Base-by-base conservation (phyloP, 441 rosid species). In the Mallotus repandus region DNA sequence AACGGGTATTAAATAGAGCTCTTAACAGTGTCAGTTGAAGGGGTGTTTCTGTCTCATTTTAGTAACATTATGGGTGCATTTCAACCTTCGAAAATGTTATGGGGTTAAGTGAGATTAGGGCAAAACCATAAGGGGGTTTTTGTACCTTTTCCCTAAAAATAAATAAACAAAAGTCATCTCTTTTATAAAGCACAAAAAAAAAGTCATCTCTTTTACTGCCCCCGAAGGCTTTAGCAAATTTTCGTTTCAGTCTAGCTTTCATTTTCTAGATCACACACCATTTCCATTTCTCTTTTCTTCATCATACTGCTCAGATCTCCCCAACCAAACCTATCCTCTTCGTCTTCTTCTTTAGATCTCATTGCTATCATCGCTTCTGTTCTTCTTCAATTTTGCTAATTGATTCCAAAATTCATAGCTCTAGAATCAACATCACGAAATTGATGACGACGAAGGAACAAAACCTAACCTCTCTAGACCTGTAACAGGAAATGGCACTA, bases 401-500 rank as follows among this genome's bases (percentile, higher is more conserved):
- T 9, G 58, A 60, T 60, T 60, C 59, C n/a, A 45, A 0, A 70
- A 46, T 70, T 70, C 7, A 3, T 3, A n/a, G 73, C 57, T 64
- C 66, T 70, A 57, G 66, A 70, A 59, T 43, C 46, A 32, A n/a
- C n/a, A n/a, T n/a, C n/a, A n/a, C n/a, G n/a, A n/a, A n/a, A n/a
- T n/a, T n/a, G n/a, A 32, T 4, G 38, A 46, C 8, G 18, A 50
- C 4, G 19, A 14, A 13, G 3, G 15, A 13, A 3, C 3, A 14
- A 3, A 52, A 52, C 4, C 4, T 2, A 16, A 16, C 3, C 7
- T 69, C 69, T 75, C 67, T 75, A 87, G 84, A 86, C 84, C 87
- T 83, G 82, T 3, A 71, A 49, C 55, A 49, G 75, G 66, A 72
- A 70, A 91, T 91, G 94, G 87, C 92, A 82, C 79, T 91, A 67